Evolutionary conservation across 371 early-diverging fungal genomes (phyloP).

Genomic region (Funneliformis caledonium): DNA sequence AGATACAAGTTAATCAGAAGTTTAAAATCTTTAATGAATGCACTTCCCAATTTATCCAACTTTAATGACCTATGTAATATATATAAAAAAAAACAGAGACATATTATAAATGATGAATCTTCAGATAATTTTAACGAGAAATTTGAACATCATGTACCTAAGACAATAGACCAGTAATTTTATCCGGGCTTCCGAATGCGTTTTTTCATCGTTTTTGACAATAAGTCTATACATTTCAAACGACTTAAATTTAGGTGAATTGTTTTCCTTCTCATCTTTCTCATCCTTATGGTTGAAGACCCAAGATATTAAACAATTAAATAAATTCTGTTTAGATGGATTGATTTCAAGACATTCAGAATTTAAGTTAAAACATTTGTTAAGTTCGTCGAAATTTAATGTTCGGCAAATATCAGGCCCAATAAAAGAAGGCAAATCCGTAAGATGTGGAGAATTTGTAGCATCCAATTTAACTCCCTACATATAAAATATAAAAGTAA

Average conservation of each 20-base stretch:
- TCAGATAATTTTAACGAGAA: neutral
- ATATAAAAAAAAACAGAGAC: too few relatives aligned
- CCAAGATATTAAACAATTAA: conserved; percentile 9
- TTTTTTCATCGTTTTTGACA: neutral
- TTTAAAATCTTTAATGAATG: neutral
- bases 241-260: neutral
- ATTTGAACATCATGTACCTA: neutral
- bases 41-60: conserved; percentile 6
- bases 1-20: neutral
- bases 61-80: neutral
- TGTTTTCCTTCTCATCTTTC: neutral
- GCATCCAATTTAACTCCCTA: neutral
- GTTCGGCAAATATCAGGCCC: neutral
- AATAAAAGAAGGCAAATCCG: neutral
- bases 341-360: neutral
- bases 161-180: conserved; percentile 11
- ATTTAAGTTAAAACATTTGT: neutral
- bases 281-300: conserved; percentile 2
- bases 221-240: conserved; percentile 5
- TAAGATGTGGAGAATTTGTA: conserved; percentile 16
- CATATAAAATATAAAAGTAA: neutral
- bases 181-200: neutral
- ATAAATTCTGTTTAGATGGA: neutral
- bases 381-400: conserved; percentile 15
- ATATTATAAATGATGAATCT: neutral